Percentiles rank a stretch among this genome's conserved stretches.
Evolutionary conservation across 495 filamentous ascomycete genomes (phyloP).

Genomic region (Aspergillus mulundensis): DNA sequence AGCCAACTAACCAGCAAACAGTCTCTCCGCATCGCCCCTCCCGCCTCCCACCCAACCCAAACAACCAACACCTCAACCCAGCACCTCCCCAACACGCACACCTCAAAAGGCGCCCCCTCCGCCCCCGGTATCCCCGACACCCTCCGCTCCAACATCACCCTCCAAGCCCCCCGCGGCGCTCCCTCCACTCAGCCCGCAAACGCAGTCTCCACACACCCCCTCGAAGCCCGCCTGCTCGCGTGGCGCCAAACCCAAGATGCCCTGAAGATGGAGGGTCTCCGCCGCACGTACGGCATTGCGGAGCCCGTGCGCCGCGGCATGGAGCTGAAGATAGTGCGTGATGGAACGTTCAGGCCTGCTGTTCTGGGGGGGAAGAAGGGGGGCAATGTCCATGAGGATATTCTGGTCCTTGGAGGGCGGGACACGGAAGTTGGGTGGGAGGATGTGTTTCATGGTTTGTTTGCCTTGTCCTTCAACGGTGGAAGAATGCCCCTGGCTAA

Average conservation of each 20-base stretch:
- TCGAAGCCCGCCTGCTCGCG: constrained; percentile 78
- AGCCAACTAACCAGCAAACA: constrained; percentile 27
- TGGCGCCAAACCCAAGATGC: constrained; percentile 83
- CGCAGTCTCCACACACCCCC: constrained; percentile 70
- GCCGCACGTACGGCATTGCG: constrained; percentile 84
- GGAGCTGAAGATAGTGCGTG: constrained; percentile 81
- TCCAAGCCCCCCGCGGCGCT: constrained; percentile 41
- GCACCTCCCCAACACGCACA: constrained; percentile 28
- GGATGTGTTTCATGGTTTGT: constrained; percentile 70
- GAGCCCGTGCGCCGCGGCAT: constrained; percentile 92
- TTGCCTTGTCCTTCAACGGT: constrained; percentile 11
- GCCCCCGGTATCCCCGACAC: constrained; percentile 90
- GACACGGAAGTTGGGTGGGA: constrained; percentile 80
- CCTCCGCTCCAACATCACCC: constrained; percentile 73
- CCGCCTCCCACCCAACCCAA: constrained; percentile 51
- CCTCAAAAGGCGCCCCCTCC: constrained; percentile 69
- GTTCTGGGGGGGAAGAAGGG: constrained; percentile 38
- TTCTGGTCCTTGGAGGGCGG: constrained; percentile 63
- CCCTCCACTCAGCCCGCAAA: constrained; percentile 39
- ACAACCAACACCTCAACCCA: constrained; percentile 55
- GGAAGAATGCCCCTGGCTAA: too few species aligned
- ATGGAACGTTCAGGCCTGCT: constrained; percentile 50
- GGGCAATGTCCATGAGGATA: constrained; percentile 66
- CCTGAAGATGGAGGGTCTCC: constrained; percentile 81
- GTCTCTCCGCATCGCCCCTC: constrained; percentile 86